Evolutionary conservation across 495 filamentous ascomycete species (phyloP).

Genomic region (Penicillium cinerascens): DNA sequence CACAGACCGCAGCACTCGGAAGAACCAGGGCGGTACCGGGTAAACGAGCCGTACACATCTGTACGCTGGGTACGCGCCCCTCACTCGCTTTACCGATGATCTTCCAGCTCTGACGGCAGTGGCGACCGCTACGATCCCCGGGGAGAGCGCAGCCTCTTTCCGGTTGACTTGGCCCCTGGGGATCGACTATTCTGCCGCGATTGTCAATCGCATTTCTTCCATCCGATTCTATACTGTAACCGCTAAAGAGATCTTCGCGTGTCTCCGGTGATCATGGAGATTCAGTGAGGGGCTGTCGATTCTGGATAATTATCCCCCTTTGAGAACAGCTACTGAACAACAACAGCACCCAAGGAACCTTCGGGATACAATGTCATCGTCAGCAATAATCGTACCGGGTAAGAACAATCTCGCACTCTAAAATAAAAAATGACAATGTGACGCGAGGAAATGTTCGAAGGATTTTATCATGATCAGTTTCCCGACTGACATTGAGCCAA

Average conservation of each 20-base stretch:
- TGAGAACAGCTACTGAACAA: neutral
- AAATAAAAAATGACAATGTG: neutral
- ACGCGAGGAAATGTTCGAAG: neutral
- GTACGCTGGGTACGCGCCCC: too few species aligned
- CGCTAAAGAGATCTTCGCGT: conserved; percentile 12
- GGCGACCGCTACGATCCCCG: conserved; percentile 16
- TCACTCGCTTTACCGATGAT: conserved; percentile 19
- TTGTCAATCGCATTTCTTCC: conserved; percentile 22
- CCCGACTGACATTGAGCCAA: conserved; percentile 8
- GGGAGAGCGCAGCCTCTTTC: neutral
- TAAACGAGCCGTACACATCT: neutral
- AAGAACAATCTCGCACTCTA: neutral
- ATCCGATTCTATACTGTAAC: conserved; percentile 22
- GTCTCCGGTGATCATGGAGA: conserved; percentile 13
- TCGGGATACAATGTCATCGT: neutral
- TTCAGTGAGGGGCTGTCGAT: neutral
- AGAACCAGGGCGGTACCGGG: conserved; percentile 1
- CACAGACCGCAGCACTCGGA: neutral
- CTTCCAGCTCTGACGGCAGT: conserved; percentile 29
- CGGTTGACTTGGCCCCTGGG: neutral
- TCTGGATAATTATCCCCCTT: neutral
- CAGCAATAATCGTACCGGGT: neutral
- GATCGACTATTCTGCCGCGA: conserved; percentile 3
- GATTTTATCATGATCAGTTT: neutral
- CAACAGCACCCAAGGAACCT: too few species aligned